A percentile compares a stretch with the other conserved stretches of the same genome.
Conservation (phyloP, 1,139 yeast genomes). For the Taphrina wiesneri region DNA sequence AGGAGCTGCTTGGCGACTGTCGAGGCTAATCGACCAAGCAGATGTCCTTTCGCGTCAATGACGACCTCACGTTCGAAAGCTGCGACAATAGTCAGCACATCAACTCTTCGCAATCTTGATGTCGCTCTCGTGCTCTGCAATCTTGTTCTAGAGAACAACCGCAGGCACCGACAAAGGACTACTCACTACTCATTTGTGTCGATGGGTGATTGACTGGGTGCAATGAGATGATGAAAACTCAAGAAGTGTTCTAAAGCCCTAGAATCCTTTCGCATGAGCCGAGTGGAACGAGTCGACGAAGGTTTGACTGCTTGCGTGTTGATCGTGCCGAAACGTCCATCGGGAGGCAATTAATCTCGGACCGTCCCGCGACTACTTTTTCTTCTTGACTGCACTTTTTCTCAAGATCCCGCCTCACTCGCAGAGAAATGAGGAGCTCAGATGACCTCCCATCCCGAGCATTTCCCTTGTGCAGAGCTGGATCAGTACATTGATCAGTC, state of each 20-base stretch:
- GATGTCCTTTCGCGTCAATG: conserved; percentile 63
- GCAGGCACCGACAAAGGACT: neutral
- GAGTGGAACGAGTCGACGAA: conserved; percentile 6
- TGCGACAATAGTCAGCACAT: conserved; percentile 34
- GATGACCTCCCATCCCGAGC: too few relatives aligned
- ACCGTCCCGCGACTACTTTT: neutral
- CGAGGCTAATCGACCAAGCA: conserved; percentile 99
- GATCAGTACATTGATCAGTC: too few relatives aligned
- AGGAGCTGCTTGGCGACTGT: conserved; percentile 97
- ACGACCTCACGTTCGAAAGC: conserved; percentile 37
- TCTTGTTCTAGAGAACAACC: neutral
- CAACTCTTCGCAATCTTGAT: neutral
- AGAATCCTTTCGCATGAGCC: conserved; percentile 19
- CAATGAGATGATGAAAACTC: conserved; percentile 2
- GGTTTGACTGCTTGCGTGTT: conserved; percentile 15
- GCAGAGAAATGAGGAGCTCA: too few relatives aligned
- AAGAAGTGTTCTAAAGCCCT: neutral
- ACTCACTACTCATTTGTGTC: conserved; percentile 22
- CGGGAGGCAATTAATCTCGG: conserved; percentile 1
- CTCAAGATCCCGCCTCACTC: neutral
- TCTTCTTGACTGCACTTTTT: neutral
- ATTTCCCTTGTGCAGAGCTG: too few relatives aligned
- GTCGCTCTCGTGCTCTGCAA: neutral
- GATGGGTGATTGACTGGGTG: conserved; percentile 27
- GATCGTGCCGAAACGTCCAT: conserved; percentile 16